Evolutionary conservation across 2,329 filamentous ascomycete genomes (phyloP).

Genomic region (Exophiala xenobiotica): DNA sequence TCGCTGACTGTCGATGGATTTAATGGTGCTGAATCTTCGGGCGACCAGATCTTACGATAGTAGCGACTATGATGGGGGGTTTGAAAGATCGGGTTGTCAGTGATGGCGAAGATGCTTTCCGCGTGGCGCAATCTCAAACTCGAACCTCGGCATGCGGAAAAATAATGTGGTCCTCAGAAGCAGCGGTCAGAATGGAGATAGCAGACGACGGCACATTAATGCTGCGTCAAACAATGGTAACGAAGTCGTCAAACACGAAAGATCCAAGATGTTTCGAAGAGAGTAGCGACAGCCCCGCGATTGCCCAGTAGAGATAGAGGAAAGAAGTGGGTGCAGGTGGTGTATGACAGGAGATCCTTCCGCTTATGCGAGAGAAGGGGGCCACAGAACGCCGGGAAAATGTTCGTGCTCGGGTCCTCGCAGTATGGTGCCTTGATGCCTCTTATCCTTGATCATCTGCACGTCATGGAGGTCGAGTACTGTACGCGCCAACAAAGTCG

Average conservation of each 20-base stretch:
- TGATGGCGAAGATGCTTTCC: slow-evolving; percentile 4
- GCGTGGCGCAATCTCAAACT: slow-evolving; percentile 16
- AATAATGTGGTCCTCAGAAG: neutral
- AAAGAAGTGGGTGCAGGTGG: slow-evolving; percentile 2
- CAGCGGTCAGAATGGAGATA: neutral
- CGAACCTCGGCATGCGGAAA: slow-evolving; percentile 7
- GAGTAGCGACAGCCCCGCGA: slow-evolving; percentile 1
- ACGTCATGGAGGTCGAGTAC: neutral
- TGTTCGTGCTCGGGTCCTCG: neutral
- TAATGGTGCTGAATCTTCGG: neutral
- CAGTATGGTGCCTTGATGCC: neutral
- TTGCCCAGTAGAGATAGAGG: neutral
- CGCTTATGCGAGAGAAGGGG: slow-evolving; percentile 10
- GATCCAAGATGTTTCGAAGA: neutral
- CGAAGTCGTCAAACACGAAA: slow-evolving; percentile 1
- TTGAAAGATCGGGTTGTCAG: neutral
- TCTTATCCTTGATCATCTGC: neutral
- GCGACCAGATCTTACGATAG: neutral
- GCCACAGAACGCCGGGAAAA: neutral
- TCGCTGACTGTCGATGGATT: neutral
- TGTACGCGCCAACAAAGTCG: neutral
- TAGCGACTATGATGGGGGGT: neutral
- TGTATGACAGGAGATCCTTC: slow-evolving; percentile 10
- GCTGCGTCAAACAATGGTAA: slow-evolving; percentile 5
- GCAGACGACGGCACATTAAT: neutral